Base-by-base conservation (phyloP, 371 early-diverging fungal genomes). In the Rhizomucor miehei region DNA sequence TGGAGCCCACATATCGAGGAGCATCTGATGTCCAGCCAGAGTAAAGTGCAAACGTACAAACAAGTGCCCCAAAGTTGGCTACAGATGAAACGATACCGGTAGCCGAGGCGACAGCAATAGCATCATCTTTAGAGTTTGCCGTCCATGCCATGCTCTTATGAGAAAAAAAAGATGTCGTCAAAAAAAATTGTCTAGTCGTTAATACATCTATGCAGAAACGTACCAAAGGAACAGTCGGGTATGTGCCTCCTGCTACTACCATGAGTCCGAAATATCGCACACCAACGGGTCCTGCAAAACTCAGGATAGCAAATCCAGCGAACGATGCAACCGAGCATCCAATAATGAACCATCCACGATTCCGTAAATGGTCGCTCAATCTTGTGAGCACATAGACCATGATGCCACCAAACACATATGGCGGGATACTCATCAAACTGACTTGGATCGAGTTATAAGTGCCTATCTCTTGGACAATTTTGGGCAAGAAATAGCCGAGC, bases 141-240 rank as follows among this genome's bases (percentile, higher is more conserved):
- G 77, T 73, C 77, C 77, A 76, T 16, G 77, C 73, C 77, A 76
- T 76, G 44, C 69, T 69, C 76, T 75, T 54, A 1, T 14, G 12
- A 12, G 36, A 21, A 29, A 29, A 35, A n/a, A 11, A 3, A 5
- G 12, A 17, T 48, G 19, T 34, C n/a, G 45, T 14, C 11, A 14
- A 51, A 19, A 20, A 48, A 25, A n/a, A 14, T 0, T n/a, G 16
- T 41, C 21, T 35, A 29, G 17, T 35, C 37, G 17, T 12, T 5
- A n/a, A 20, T 12, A 6, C 43, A 29, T 13, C 41, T n/a, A 50
- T 50, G 37, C 14, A 36, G 8, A 10, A 13, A 24, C 52, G 69
- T 72, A 72, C 76, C 66, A 76, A 54, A 19, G 77, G 77, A 2
- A 76, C 77, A 8, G 77, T 76, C 1, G 77, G 77, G 51, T 76